Base-by-base conservation (phyloP, 768 basidiomycete genomes). In the Leccinum arenicola region DNA sequence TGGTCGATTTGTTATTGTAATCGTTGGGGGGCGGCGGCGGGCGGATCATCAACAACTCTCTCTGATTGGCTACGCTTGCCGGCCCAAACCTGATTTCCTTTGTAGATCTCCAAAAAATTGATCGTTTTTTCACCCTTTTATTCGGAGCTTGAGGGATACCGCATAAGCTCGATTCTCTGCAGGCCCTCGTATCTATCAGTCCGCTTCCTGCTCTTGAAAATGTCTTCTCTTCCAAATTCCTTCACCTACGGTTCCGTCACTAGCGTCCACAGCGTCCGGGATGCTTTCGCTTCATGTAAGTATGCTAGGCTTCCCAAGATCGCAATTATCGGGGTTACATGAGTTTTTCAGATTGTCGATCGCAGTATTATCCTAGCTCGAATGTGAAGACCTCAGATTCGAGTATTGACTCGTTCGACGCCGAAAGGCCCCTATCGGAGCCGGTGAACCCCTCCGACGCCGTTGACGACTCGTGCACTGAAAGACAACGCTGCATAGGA, bases 321-420 rank as follows among this genome's bases (percentile, higher is more conserved):
- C 50, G 9, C 21, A 31, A 21, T 51, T 11, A 9, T 55, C 63
- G 29, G 38, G n/a, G 27, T 47, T 50, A 56, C 29, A 61, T 52
- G 11, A 58, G 23, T 19, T 56, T 57, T 60, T 19, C 62, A 91
- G 89, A 90, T 69, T 84, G 83, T 55, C 82, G 89, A 31, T 77
- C 87, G 8, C 88, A 89, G 67, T 87, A 82, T 66, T 79, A 89
- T 43, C 84, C 84, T 21, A 83, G 82, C 53, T 84, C 85, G 8
- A 78, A 80, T 33, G 79, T 86, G 25, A 80, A 80, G n/a, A 76
- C 81, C 4, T 75, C 78, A 6, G 80, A 83, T 57, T 67, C 73
- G 7, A 74, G 71, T 17, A 76, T 76, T 55, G 69, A 73, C 19
- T 75, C 73, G 8, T 70, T 75, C 31, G 77, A 81, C 50, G 76